Percentiles rank a stretch among this genome's conserved stretches.
These are phyloP conservation scores for Clausena lansium DNA, from an alignment of 345 rosid genomes.

Conservation along the genomic window DNA sequence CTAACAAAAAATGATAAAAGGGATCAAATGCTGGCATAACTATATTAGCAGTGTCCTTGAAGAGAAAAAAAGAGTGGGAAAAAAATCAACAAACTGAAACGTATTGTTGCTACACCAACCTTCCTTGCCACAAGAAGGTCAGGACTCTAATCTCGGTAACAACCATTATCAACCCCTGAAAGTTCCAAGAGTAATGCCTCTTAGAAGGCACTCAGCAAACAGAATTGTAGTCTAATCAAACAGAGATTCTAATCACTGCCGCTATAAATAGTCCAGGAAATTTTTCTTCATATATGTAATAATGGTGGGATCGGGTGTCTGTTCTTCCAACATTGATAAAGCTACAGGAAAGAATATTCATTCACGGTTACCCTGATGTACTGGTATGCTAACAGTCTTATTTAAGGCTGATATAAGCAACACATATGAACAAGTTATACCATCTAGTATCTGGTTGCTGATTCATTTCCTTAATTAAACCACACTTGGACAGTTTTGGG, in stretches of 20 bases:
- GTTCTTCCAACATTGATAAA: conserved; percentile 10
- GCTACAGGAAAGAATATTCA: not conserved
- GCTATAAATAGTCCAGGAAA: not conserved
- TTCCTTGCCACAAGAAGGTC: conserved; percentile 81
- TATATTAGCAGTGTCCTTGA: not conserved
- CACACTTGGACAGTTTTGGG: not conserved
- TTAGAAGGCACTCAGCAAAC: not conserved
- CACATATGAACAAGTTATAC: not conserved
- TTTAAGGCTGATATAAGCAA: not conserved
- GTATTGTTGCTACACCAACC: conserved; percentile 35
- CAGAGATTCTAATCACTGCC: not conserved
- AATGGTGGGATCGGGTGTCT: not conserved
- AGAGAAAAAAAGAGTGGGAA: not conserved
- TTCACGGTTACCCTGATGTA: not conserved
- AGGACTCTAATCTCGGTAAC: conserved; percentile 82
- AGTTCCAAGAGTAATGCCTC: conserved; percentile 11
- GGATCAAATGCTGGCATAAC: conserved; percentile 10
- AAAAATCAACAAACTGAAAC: not conserved
- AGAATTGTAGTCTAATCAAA: not conserved
- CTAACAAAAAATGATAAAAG: conserved; percentile 36
- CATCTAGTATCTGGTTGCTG: not conserved
- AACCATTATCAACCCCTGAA: conserved; percentile 77
- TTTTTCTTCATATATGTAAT: not conserved
- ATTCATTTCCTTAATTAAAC: not conserved
- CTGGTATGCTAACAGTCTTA: not conserved